These are phyloP conservation scores for Fusarium sp. DNA, from an alignment of 2,329 filamentous ascomycete genomes.

Conservation along the genomic window DNA sequence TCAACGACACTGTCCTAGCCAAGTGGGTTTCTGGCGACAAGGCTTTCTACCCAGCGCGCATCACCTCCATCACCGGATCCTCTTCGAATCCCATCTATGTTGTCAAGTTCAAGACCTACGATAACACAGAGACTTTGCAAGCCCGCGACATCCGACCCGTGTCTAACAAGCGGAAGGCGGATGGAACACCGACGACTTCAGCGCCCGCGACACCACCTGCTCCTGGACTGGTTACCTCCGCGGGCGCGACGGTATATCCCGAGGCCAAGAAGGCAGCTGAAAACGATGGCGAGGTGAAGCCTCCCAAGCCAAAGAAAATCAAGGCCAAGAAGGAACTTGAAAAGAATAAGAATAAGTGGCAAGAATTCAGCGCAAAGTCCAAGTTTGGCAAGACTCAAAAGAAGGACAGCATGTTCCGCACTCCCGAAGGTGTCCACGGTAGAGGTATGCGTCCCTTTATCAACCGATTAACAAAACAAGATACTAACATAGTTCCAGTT, in stretches of 20 bases:
- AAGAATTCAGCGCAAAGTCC: slow-evolving; percentile 86
- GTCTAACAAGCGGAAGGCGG: slow-evolving; percentile 86
- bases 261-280: slow-evolving; percentile 72
- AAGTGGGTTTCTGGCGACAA: slow-evolving; percentile 93
- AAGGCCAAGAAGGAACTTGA: slow-evolving; percentile 93
- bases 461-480: background rate
- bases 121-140: slow-evolving; percentile 82
- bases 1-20: slow-evolving; percentile 90
- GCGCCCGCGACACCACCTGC: slow-evolving; percentile 54
- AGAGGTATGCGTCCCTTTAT: slow-evolving; percentile 71
- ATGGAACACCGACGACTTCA: slow-evolving; percentile 70
- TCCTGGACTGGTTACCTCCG: slow-evolving; percentile 63
- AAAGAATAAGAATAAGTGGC: slow-evolving; percentile 92
- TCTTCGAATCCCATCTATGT: slow-evolving; percentile 91
- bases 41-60: slow-evolving; percentile 89
- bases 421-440: slow-evolving; percentile 85
- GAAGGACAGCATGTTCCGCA: slow-evolving; percentile 98
- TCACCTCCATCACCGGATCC: slow-evolving; percentile 93
- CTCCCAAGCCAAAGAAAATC: slow-evolving; percentile 86
- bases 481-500: slow-evolving; percentile 66
- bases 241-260: slow-evolving; percentile 68
- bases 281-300: slow-evolving; percentile 75
- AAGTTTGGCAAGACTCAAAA: slow-evolving; percentile 76
- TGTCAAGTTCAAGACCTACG: slow-evolving; percentile 94
- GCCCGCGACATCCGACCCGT: slow-evolving; percentile 87